Base-by-base conservation (phyloP, 768 basidiomycete species). In the Trametes maxima region DNA sequence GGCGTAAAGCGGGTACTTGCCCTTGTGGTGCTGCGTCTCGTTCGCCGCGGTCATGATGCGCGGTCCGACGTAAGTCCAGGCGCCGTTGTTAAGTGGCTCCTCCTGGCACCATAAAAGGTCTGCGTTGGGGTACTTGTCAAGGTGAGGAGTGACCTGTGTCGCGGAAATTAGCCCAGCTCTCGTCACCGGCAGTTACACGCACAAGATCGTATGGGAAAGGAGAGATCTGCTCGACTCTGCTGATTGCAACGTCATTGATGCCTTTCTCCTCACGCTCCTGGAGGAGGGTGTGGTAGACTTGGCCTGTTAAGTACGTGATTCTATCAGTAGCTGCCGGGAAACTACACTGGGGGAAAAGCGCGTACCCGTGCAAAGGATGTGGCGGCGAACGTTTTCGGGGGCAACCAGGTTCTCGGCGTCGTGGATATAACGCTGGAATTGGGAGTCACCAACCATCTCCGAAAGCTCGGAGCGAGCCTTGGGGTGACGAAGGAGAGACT, bases 121-220 rank as follows among this genome's bases (percentile, higher is more conserved):
- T 37, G 96, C 94, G 73, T 98, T 96, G 69, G 96, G 94, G 79
- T 97, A 98, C 75, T 87, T 86, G 80, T 99, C 97, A 37, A 99
- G 83, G 74, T 98, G 93, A 25, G 95, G 91, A 22, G 92, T 94
- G 66, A 98, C 72, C 92, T 94, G 63, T 14, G 65, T 56, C 47
- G 57, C 36, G n/a, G 50, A 12, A 19, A 24, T 49, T 5, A 43
- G 37, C 16, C 58, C 49, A 61, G 0, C 22, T 17, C 40, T 28
- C 10, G 13, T n/a, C 5, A 36, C 47, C 14, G 33, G n/a, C n/a
- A 8, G 28, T 56, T 16, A 57, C 42, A 77, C 86, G 39, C 69
- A 95, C 90, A 53, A 95, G 77, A 68, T 98, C 96, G 71, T 98
- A 98, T 50, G 97, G 97, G 85, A 99, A 93, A 0, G 97, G 97